Conservation (phyloP, 306 rosid genomes). For the Amphicarpaea edgeworthii region DNA sequence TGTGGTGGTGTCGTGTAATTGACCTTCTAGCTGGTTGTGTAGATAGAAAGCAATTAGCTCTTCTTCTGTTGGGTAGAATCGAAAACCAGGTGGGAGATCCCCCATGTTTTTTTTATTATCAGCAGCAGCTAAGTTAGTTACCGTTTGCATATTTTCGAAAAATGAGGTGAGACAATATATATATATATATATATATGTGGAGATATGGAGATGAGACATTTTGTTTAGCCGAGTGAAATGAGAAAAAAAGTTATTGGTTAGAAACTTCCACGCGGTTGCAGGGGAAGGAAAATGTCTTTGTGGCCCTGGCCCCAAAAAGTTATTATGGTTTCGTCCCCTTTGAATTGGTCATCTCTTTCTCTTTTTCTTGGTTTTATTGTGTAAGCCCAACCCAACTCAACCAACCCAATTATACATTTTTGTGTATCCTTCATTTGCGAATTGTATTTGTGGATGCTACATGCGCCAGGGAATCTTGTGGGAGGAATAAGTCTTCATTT, state of each 20-base stretch:
- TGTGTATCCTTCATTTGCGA: background rate
- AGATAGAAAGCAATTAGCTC: slow-evolving; percentile 70
- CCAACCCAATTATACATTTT: no score
- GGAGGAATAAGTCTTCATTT: slow-evolving; percentile 33
- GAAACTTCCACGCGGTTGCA: slow-evolving; percentile 68
- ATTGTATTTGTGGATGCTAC: background rate
- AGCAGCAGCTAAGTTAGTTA: background rate
- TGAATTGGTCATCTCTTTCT: slow-evolving; percentile 54
- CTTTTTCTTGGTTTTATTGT: background rate
- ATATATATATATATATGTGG: no score
- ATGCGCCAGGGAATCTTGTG: background rate
- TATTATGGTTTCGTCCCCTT: background rate
- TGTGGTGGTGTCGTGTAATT: slow-evolving; percentile 36
- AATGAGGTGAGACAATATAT: background rate
- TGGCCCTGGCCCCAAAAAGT: slow-evolving; percentile 16
- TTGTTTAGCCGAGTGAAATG: slow-evolving; percentile 55
- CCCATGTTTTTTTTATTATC: slow-evolving; percentile 25
- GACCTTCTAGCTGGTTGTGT: slow-evolving; percentile 62
- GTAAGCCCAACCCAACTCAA: slow-evolving; percentile 24
- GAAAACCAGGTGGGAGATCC: slow-evolving; percentile 60
- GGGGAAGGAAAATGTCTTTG: slow-evolving; percentile 35
- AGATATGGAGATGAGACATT: no score
- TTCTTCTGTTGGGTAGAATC: slow-evolving; percentile 86
- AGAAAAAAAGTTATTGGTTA: slow-evolving; percentile 45
- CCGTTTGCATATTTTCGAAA: background rate